phyloP scores from a whole-genome alignment of 2,329 filamentous ascomycete species.

The Monosporascus sp. region DNA sequence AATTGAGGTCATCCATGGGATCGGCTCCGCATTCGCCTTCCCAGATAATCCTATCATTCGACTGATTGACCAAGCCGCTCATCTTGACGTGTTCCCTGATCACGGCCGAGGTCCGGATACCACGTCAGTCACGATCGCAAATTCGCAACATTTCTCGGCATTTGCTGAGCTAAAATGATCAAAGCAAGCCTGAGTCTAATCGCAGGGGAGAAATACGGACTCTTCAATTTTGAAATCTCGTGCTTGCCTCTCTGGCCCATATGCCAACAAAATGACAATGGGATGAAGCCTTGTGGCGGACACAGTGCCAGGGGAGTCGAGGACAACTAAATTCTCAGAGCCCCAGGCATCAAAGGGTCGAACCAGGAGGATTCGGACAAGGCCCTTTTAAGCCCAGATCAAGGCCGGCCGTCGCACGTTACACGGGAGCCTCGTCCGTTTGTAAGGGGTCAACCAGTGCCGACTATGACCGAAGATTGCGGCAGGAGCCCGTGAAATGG shows the following conservation, averaged over 20 bases:
- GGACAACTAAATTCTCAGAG: neutral
- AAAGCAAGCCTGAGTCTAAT: neutral
- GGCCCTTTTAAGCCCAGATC: neutral
- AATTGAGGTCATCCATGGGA: too few species aligned
- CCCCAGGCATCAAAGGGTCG: neutral
- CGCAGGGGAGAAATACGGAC: too few species aligned
- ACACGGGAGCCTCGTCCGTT: neutral
- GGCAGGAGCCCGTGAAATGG: neutral
- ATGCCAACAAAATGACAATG: neutral
- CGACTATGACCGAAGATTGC: neutral
- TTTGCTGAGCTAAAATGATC: neutral
- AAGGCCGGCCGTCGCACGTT: neutral
- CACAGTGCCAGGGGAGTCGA: neutral
- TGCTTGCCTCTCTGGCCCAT: neutral
- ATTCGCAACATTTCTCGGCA: neutral
- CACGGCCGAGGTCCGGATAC: too few species aligned
- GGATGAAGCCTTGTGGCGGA: neutral
- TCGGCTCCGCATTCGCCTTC: too few species aligned
- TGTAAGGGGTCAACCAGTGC: neutral
- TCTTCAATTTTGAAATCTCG: neutral
- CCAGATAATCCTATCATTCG: too few species aligned
- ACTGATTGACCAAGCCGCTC: too few species aligned
- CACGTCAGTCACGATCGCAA: too few species aligned
- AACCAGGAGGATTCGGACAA: neutral
- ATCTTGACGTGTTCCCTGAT: too few species aligned